Conservation (phyloP, 2,329 filamentous ascomycete species). For the Fusarium fracticaudum region DNA sequence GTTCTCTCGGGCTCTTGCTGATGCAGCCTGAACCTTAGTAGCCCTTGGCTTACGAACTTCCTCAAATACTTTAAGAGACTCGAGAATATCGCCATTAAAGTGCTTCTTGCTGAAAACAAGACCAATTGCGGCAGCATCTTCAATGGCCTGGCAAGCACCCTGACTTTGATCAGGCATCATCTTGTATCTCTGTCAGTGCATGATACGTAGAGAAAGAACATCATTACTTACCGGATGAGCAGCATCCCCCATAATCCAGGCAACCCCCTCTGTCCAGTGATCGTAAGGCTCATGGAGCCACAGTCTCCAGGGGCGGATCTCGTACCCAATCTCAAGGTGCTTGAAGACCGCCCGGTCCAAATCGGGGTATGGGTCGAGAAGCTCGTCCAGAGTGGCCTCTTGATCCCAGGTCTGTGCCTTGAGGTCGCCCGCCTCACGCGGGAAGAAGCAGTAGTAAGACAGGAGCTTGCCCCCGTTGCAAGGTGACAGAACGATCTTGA, state of each 20-base stretch:
- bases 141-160: not conserved
- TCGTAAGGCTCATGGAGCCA: not conserved
- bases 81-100: not conserved
- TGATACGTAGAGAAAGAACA: not conserved
- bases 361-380: not conserved
- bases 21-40: constrained; percentile 1
- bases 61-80: not conserved
- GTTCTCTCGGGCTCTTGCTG: not conserved
- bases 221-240: not conserved
- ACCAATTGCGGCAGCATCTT: not conserved
- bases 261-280: not conserved
- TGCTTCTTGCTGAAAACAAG: not conserved
- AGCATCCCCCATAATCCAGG: not conserved
- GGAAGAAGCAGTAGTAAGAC: constrained; percentile 3
- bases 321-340: not conserved
- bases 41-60: not conserved
- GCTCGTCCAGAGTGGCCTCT: not conserved
- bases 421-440: not conserved
- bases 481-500: not conserved
- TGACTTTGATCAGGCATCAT: constrained; percentile 6
- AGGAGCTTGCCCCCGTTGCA: not conserved
- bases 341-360: not conserved
- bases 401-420: not conserved
- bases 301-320: not conserved
- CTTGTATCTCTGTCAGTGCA: not conserved